Percentiles rank a stretch among this genome's conserved stretches.
phyloP scores from a whole-genome alignment of 768 basidiomycete species.

The Psilocybe sp. region DNA sequence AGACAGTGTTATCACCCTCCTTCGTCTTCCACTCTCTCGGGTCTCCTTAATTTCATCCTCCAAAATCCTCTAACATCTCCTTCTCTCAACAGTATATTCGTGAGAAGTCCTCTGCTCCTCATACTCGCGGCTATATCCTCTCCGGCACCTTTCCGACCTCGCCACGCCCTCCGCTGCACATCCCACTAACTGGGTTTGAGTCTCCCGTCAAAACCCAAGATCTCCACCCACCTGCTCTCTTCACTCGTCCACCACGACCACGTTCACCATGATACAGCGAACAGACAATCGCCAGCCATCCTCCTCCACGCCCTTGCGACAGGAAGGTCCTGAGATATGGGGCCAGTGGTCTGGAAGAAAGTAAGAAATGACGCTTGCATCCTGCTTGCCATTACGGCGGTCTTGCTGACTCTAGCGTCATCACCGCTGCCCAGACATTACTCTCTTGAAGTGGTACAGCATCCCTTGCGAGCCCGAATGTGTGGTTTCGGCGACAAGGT shows the following conservation, averaged over 20 bases:
- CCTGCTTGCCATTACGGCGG: conserved; percentile 2
- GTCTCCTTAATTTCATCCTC: conserved; percentile 26
- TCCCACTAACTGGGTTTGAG: conserved; percentile 6
- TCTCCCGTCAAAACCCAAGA: conserved; percentile 11
- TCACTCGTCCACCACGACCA: conserved; percentile 12
- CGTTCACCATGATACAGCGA: conserved; percentile 63
- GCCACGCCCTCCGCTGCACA: conserved; percentile 3
- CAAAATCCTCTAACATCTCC: conserved; percentile 7
- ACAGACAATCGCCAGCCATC: conserved; percentile 44
- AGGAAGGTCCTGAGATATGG: conserved; percentile 59
- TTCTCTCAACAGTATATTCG: conserved; percentile 9
- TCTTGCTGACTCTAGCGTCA: conserved; percentile 13
- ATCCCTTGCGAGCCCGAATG: conserved; percentile 89
- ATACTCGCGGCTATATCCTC: conserved; percentile 6
- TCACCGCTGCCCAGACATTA: conserved; percentile 54
- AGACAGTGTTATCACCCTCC: too few relatives aligned
- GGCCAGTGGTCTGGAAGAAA: conserved; percentile 60
- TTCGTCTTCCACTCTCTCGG: conserved; percentile 38
- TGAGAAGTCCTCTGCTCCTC: conserved; percentile 11
- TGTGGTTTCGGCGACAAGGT: conserved; percentile 98
- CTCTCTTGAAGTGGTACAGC: conserved; percentile 80
- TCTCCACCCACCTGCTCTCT: conserved; percentile 9
- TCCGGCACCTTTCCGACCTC: conserved; percentile 11
- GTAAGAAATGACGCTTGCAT: conserved; percentile 42
- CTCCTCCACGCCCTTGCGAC: conserved; percentile 26